Evolutionary conservation across 768 basidiomycete species (phyloP).

Genomic region (Kwoniella dejecticola): DNA sequence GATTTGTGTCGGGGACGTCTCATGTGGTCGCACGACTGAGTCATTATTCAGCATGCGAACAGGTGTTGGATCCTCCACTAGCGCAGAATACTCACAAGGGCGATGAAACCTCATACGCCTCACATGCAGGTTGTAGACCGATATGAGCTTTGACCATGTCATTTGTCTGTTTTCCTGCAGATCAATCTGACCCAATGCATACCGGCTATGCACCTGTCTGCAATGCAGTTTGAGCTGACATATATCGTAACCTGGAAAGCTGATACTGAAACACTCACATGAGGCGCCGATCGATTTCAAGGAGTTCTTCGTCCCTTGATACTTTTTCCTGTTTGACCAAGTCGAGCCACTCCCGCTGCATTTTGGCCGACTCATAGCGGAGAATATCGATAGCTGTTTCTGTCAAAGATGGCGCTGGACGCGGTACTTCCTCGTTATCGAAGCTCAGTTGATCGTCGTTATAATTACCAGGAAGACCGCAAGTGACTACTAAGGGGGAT

Average conservation of each 20-base stretch:
- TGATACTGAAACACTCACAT: not conserved
- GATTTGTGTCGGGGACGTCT: not conserved
- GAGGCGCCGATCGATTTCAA: not conserved
- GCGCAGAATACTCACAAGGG: not conserved
- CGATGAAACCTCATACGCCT: not conserved
- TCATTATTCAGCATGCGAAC: too few relatives aligned
- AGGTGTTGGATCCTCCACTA: too few relatives aligned
- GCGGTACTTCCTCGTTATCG: not conserved
- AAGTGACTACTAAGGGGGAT: not conserved
- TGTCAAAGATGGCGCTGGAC: not conserved
- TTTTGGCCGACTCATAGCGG: not conserved
- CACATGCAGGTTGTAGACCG: constrained; percentile 1
- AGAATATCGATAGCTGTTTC: constrained; percentile 4
- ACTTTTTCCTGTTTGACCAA: not conserved
- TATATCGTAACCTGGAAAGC: not conserved
- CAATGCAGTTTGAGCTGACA: not conserved
- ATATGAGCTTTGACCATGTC: not conserved
- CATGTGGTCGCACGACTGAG: not conserved
- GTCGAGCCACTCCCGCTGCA: constrained; percentile 3
- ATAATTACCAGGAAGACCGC: constrained; percentile 3
- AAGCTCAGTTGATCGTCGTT: constrained; percentile 5
- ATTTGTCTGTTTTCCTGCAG: not conserved
- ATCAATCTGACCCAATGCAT: not conserved
- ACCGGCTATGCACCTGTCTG: not conserved
- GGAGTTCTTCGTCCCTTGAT: not conserved